phyloP scores from a whole-genome alignment of 1,284 basidiomycete genomes.

The Apiotrichum mycotoxinovorans region DNA sequence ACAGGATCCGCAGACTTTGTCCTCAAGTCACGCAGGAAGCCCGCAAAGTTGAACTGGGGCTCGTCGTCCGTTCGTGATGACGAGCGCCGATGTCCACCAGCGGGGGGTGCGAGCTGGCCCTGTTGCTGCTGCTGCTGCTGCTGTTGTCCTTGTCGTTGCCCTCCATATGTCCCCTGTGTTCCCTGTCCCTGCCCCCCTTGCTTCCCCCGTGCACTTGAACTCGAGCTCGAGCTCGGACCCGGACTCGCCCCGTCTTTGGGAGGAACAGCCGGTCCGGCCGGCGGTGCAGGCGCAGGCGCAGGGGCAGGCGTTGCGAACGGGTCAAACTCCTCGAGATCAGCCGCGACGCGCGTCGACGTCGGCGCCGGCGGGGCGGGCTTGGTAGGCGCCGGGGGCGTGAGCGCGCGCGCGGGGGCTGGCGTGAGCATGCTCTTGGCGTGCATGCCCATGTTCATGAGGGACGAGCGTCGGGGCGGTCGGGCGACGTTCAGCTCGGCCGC shows the following conservation, averaged over 20 bases:
- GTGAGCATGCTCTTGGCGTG: neutral
- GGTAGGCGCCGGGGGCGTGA: neutral
- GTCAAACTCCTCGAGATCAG: slow-evolving; percentile 43
- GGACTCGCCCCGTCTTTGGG: neutral
- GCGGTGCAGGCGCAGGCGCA: slow-evolving; percentile 18
- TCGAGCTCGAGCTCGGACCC: no score
- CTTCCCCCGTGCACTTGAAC: neutral
- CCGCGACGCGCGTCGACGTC: neutral
- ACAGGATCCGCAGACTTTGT: slow-evolving; percentile 77
- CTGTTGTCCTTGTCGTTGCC: no score
- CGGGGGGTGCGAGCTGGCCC: neutral
- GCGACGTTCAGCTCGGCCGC: neutral
- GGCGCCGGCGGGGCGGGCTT: neutral
- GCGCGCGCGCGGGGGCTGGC: neutral
- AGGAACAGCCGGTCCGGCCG: neutral
- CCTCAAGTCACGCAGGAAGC: slow-evolving; percentile 87
- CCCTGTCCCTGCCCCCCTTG: no score
- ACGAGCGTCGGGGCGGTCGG: neutral
- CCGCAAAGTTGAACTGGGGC: slow-evolving; percentile 49
- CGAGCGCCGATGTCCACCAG: neutral
- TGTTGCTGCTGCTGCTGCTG: neutral
- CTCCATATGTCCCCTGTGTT: no score
- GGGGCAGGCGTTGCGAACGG: slow-evolving; percentile 39
- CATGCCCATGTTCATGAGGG: neutral
- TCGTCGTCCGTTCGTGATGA: slow-evolving; percentile 14